Conservation (phyloP, 129 eudicot genomes). For the Saussurea involucrata region DNA sequence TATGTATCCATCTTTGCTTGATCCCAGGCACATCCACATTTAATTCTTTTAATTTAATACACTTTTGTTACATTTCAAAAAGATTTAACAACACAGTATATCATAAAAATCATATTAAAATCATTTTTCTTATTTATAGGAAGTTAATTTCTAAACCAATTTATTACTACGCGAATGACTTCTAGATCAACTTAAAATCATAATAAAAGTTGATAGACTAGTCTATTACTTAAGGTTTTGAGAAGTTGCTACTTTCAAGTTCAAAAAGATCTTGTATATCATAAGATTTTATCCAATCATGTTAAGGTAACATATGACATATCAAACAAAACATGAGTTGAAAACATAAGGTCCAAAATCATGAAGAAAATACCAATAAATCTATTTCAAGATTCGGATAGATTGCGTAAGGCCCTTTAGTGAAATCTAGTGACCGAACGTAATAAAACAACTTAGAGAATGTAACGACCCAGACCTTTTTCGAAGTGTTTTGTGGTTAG, state of each 20-base stretch:
- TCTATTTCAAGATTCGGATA: neutral
- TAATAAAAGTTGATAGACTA: neutral
- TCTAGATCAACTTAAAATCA: neutral
- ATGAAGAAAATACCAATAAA: neutral
- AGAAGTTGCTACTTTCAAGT: neutral
- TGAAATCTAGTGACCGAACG: neutral
- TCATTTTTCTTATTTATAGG: neutral
- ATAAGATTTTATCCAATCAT: neutral
- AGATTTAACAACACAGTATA: neutral
- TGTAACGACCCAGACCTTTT: too few relatives aligned
- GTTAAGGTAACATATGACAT: neutral
- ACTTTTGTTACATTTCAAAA: neutral
- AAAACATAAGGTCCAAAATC: neutral
- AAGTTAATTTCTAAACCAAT: neutral
- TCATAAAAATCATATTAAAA: neutral
- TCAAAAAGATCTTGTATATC: neutral
- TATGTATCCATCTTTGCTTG: conserved; percentile 19
- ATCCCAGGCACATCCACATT: conserved; percentile 25
- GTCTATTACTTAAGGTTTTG: neutral
- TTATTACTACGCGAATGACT: neutral
- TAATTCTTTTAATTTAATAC: neutral
- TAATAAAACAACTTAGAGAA: neutral
- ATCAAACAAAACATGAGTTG: neutral
- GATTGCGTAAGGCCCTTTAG: neutral
- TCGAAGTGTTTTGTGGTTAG: neutral